Evolutionary conservation across 2,329 filamentous ascomycete genomes (phyloP), one percentile per base, ranked within the genome.

Genomic region (Graphilbum sp.): DNA sequence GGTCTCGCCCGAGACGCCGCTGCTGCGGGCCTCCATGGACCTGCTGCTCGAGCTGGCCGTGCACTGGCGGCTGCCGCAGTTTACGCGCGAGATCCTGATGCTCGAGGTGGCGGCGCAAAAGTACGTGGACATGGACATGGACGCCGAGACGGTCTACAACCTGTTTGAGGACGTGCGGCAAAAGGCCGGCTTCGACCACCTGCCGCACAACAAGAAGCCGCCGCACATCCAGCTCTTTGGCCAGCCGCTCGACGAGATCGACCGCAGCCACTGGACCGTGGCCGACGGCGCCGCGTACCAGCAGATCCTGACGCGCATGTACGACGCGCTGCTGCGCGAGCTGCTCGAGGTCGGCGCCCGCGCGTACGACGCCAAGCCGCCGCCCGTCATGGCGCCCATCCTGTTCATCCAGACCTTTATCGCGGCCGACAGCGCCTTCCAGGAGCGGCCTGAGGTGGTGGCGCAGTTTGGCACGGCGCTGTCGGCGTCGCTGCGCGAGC

Each of bases 291-390:
- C 70, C 13, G 59, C 72, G 20, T 90, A 92, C 59, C 80, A 83
- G 49, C 76, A 82, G 45, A 72, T 81, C 15, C 64, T 98, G 7
- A 68, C 71, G 27, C 72, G 68, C 23, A 60, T 96, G 30, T 76
- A 96, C 50, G 86, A 95, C 49, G 74, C 78, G 10, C 62, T 96
- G 20, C 64, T 95, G 34, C 75, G 87, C 38, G 88, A 96, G 51
- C 40, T 50, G 40, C 67, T 98, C 16, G 95, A 84, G 55, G 78
- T 87, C 46, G 66, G 81, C n/a, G 71, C 95, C 55, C 79, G 88
- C 62, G 88, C 84, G 48, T 98, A 88, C 56, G 86, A 94, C 45
- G 60, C 69, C n/a, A 95, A 94, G 50, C 76, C 85, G 11, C 85
- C 84, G 5, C 75, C 78, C 30, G 75, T 93, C 18, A 84, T 79